Conservation (phyloP, 768 basidiomycete species). For the Mycena albidolilacea region DNA sequence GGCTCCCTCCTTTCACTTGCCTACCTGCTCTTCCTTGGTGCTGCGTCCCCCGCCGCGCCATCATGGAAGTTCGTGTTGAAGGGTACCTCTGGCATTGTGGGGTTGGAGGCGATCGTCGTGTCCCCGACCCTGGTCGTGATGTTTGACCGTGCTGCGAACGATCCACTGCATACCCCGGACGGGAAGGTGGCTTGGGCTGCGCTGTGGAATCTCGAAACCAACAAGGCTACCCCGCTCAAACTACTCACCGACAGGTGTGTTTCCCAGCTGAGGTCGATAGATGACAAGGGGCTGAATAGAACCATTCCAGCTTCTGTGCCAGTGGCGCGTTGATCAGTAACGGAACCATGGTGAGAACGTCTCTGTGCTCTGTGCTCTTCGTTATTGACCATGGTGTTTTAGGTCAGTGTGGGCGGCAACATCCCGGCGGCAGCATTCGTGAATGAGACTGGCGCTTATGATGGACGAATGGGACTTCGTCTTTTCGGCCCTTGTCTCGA, state of each 20-base stretch:
- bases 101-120: too few relatives aligned
- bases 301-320: too few relatives aligned
- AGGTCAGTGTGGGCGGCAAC: slow-evolving; percentile 65
- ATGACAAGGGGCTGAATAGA: too few relatives aligned
- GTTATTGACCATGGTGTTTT: neutral
- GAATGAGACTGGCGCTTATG: slow-evolving; percentile 37
- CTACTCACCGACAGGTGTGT: slow-evolving; percentile 67
- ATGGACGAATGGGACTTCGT: too few relatives aligned
- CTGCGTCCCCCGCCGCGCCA: slow-evolving; percentile 18
- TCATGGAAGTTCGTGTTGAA: slow-evolving; percentile 30
- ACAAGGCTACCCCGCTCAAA: slow-evolving; percentile 66
- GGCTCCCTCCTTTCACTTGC: slow-evolving; percentile 2
- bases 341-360: slow-evolving; percentile 66
- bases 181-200: too few relatives aligned
- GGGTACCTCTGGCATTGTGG: slow-evolving; percentile 27
- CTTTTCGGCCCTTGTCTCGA: too few relatives aligned
- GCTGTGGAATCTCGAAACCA: slow-evolving; percentile 50
- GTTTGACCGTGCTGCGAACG: too few relatives aligned
- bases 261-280: too few relatives aligned
- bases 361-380: too few relatives aligned
- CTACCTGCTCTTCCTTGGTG: slow-evolving; percentile 21
- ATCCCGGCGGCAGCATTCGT: slow-evolving; percentile 54
- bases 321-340: slow-evolving; percentile 64
- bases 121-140: too few relatives aligned
- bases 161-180: too few relatives aligned